phyloP scores from a whole-genome alignment of 306 rosid genomes.

The Glycyrrhiza uralensis region DNA sequence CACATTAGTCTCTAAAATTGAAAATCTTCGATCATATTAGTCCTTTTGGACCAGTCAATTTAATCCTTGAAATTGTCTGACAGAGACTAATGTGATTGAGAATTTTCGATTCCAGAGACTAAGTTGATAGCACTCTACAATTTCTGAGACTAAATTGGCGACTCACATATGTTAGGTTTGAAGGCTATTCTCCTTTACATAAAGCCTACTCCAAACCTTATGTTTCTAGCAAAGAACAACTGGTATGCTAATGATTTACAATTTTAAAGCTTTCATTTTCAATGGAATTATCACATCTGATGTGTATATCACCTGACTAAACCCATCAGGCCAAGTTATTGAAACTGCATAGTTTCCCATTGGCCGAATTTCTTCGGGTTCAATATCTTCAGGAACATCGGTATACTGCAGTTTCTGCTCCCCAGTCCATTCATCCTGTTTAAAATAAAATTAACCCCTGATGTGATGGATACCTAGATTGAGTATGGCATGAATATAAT shows the following conservation, averaged over 20 bases:
- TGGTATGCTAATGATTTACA: neutral
- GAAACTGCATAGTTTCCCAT: slow-evolving; percentile 96
- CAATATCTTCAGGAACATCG: slow-evolving; percentile 84
- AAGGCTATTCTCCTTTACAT: neutral
- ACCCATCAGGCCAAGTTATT: slow-evolving; percentile 93
- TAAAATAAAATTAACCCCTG: slow-evolving; percentile 13
- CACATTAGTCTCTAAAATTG: too few species aligned
- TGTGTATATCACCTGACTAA: slow-evolving; percentile 66
- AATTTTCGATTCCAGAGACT: too few species aligned
- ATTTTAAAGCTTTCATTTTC: neutral
- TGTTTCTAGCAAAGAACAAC: neutral
- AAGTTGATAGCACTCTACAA: too few species aligned
- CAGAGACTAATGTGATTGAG: too few species aligned
- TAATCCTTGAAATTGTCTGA: too few species aligned
- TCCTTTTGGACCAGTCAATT: too few species aligned
- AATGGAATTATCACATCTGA: neutral
- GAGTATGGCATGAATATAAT: neutral
- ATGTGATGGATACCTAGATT: neutral
- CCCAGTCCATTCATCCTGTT: slow-evolving; percentile 96
- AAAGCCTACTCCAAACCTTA: neutral
- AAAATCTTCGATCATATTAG: too few species aligned
- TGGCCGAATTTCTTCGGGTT: slow-evolving; percentile 90
- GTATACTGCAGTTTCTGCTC: slow-evolving; percentile 81
- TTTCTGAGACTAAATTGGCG: too few species aligned
- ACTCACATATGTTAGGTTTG: neutral